Evolutionary conservation across 139 green algal genomes (phyloP), one percentile per base, ranked within the genome.

Genomic region (Closterium sp.): DNA sequence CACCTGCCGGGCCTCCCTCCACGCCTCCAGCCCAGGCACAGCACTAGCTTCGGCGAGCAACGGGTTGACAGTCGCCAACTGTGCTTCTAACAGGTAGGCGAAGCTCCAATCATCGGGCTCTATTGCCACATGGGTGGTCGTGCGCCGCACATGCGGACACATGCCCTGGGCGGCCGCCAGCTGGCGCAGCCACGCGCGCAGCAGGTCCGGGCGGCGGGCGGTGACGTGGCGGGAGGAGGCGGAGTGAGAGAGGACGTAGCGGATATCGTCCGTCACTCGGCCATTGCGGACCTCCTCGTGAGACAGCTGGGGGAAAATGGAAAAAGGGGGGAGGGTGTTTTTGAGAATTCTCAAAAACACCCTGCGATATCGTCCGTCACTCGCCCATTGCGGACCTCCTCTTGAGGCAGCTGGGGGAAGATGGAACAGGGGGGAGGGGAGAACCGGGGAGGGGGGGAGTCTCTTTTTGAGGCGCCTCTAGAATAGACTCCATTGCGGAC

Each of bases 81-180:
- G 89, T 84, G 38, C 25, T 86, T 94, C 91, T 21, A 94, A 76
- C 19, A 81, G 30, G 85, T 88, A 93, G 0, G 84, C 84, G 34
- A 86, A 34, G 16, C 30, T 30, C 91, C 91, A 94, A 36, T 84
- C 91, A 3, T 93, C 89, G 3, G 7, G 91, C 76, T 94, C 91
- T 21, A 93, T 89, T 84, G 91, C 89, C 30, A 94, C 31, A 35
- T 94, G 91, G 38, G 84, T 32, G 28, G 28, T 30, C 16, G 64
- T 93, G 23, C 33, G 86, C n/a, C 91, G 89, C 21, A 88, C 34
- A 34, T 93, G 91, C 25, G 83, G 83, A 86, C 83, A 86, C 91
- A 93, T 93, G 36, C 91, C 92, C 84, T 94, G 92, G 43, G 88
- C 35, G 9, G 33, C 33, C 2, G 89, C 83, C 38, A 94, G 64